Conservation (phyloP, 2,329 filamentous ascomycete species). For the Shiraia sp. region DNA sequence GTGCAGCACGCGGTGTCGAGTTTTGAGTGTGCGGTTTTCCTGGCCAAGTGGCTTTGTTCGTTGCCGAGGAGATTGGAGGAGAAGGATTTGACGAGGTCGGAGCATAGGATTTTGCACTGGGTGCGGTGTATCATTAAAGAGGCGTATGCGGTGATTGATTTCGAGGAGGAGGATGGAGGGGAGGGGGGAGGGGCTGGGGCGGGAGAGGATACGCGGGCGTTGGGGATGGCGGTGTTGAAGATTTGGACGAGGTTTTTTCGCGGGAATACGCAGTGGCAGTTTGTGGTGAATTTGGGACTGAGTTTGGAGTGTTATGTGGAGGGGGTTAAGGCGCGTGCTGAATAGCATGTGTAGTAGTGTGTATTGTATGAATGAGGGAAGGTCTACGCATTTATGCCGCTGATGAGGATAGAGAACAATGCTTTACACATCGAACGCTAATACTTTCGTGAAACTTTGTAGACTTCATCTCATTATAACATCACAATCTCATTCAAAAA, state of each 20-base stretch:
- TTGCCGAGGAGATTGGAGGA: conserved; percentile 25
- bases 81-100: conserved; percentile 28
- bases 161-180: conserved; percentile 28
- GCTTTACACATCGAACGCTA: too few relatives aligned
- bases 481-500: too few relatives aligned
- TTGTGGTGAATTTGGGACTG: conserved; percentile 52
- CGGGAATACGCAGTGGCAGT: conserved; percentile 54
- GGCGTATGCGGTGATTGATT: conserved; percentile 45
- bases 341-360: too few relatives aligned
- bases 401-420: too few relatives aligned
- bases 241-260: conserved; percentile 55
- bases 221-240: conserved; percentile 48
- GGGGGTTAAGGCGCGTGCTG: too few relatives aligned
- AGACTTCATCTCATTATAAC: too few relatives aligned
- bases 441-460: too few relatives aligned
- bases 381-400: too few relatives aligned
- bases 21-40: conserved; percentile 58
- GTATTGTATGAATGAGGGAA: too few relatives aligned
- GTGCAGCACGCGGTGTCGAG: conserved; percentile 60
- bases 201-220: conserved; percentile 29
- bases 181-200: conserved; percentile 8
- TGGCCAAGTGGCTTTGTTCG: conserved; percentile 55
- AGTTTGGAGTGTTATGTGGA: conserved; percentile 42
- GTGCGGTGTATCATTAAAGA: conserved; percentile 53
- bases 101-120: conserved; percentile 54